phyloP scores from a whole-genome alignment of 768 basidiomycete genomes.

The Mycena floridula region DNA sequence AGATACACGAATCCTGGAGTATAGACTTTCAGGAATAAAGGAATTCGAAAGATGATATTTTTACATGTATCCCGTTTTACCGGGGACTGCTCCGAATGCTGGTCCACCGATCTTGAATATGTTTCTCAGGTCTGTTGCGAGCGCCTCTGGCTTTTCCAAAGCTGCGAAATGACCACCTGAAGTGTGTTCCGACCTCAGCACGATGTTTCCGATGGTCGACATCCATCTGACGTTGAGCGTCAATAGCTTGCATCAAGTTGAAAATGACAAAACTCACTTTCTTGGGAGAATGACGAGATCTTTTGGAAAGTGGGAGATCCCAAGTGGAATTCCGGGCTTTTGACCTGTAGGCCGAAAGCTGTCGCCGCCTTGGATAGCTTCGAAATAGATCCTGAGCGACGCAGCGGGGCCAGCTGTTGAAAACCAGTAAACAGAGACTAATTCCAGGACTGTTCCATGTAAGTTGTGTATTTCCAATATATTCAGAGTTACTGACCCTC shows the following conservation, averaged over 20 bases:
- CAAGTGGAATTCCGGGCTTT: not conserved
- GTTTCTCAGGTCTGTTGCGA: slow-evolving; percentile 15
- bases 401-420: not conserved
- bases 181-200: slow-evolving; percentile 25
- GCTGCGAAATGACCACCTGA: slow-evolving; percentile 35
- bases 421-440: not conserved
- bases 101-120: slow-evolving; percentile 33
- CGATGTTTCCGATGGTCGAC: slow-evolving; percentile 17
- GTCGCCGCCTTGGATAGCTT: not conserved
- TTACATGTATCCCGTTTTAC: slow-evolving; percentile 21
- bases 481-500: slow-evolving; percentile 22
- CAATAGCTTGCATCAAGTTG: no score
- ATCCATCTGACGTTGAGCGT: no score
- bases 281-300: not conserved
- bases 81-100: slow-evolving; percentile 24
- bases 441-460: not conserved
- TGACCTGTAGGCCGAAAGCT: not conserved
- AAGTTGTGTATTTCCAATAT: not conserved
- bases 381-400: not conserved
- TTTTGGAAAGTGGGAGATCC: not conserved
- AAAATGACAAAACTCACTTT: no score
- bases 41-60: no score
- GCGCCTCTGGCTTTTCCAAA: slow-evolving; percentile 24
- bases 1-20: no score
- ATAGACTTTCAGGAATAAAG: no score